Percentiles rank a stretch among this genome's conserved stretches.
phyloP scores from a whole-genome alignment of 2,329 filamentous ascomycete species.

The Apiospora sp. region DNA sequence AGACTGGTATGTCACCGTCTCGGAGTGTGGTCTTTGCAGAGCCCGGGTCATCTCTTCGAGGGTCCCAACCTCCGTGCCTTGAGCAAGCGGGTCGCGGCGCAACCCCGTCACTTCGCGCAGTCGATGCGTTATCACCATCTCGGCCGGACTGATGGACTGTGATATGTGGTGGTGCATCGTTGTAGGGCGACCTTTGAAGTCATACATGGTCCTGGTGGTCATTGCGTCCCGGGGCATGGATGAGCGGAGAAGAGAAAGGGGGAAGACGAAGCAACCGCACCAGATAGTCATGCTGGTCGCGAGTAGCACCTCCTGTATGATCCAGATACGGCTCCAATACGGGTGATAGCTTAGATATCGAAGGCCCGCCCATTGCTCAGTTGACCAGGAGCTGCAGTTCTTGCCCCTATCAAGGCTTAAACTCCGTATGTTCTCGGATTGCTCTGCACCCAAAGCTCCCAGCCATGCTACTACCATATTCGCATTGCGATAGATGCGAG shows the following conservation, averaged over 20 bases:
- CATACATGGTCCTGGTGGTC: neutral
- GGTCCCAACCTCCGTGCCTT: constrained; percentile 27
- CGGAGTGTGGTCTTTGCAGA: constrained; percentile 21
- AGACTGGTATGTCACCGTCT: constrained; percentile 29
- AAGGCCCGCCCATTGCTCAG: constrained; percentile 28
- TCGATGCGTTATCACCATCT: neutral
- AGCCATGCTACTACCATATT: constrained; percentile 30
- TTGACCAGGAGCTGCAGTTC: constrained; percentile 21
- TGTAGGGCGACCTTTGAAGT: neutral
- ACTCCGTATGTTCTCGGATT: constrained; percentile 22
- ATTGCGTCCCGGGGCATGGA: neutral
- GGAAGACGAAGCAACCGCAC: constrained; percentile 31
- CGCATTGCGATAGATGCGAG: constrained; percentile 30
- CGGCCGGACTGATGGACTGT: neutral
- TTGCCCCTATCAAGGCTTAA: constrained; percentile 22
- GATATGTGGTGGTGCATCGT: neutral
- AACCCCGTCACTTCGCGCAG: neutral
- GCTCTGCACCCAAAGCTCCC: constrained; percentile 1
- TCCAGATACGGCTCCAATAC: constrained; percentile 32
- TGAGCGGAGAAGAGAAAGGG: constrained; percentile 2
- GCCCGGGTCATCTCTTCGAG: constrained; percentile 29
- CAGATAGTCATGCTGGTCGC: constrained; percentile 29
- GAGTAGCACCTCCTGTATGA: constrained; percentile 33
- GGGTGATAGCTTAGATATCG: constrained; percentile 30
- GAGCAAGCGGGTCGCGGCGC: constrained; percentile 22